phyloP scores from a whole-genome alignment of 768 basidiomycete species.

The Suillus lakei region DNA sequence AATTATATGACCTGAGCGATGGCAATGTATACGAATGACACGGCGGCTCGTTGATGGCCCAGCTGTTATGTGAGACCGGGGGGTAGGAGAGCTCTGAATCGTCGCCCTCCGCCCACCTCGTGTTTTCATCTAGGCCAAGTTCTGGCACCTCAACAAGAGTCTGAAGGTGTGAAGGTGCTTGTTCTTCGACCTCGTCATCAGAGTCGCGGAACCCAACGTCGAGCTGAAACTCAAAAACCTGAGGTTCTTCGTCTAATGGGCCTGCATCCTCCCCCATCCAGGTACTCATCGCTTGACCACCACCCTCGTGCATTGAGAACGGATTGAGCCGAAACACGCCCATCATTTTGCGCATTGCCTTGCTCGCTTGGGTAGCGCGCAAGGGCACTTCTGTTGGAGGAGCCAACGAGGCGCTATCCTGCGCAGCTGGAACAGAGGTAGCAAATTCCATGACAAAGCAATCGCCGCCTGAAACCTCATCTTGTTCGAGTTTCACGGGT shows the following conservation, averaged over 20 bases:
- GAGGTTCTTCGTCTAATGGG: slow-evolving; percentile 63
- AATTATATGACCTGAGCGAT: slow-evolving; percentile 33
- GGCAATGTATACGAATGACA: slow-evolving; percentile 32
- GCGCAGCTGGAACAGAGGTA: slow-evolving; percentile 29
- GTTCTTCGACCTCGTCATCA: slow-evolving; percentile 17
- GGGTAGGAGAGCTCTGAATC: slow-evolving; percentile 25
- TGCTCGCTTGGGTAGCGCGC: slow-evolving; percentile 74
- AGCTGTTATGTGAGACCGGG: slow-evolving; percentile 26
- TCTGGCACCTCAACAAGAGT: slow-evolving; percentile 12
- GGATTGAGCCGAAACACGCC: slow-evolving; percentile 77
- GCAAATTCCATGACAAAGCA: slow-evolving; percentile 43
- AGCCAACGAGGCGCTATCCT: slow-evolving; percentile 45
- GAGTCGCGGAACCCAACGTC: slow-evolving; percentile 36
- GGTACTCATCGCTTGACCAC: slow-evolving; percentile 44
- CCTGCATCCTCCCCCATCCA: slow-evolving; percentile 58
- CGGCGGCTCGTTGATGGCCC: slow-evolving; percentile 34
- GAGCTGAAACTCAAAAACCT: slow-evolving; percentile 71
- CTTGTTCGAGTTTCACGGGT: slow-evolving; percentile 37
- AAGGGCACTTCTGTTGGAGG: slow-evolving; percentile 72
- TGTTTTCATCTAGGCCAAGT: slow-evolving; percentile 22
- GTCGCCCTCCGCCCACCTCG: slow-evolving; percentile 29
- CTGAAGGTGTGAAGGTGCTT: slow-evolving; percentile 19
- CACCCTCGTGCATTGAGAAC: slow-evolving; percentile 66
- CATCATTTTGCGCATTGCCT: slow-evolving; percentile 79
- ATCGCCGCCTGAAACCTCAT: slow-evolving; percentile 29